Conservation (phyloP, 2,329 filamentous ascomycete genomes). For the Hirsutella minnesotensis region DNA sequence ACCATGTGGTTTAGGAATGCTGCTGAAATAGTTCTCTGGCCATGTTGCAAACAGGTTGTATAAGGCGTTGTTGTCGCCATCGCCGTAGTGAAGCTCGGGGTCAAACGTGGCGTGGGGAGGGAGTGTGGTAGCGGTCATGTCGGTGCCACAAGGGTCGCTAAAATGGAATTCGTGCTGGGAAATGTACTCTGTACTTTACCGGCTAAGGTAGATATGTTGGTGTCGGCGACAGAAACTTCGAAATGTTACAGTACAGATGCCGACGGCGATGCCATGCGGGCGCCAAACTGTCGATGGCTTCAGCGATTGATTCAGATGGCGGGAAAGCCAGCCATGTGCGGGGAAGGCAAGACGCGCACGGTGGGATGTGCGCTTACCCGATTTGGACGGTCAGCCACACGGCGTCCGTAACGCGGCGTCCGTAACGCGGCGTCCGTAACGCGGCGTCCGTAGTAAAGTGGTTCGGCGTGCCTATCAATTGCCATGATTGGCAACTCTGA, state of each 20-base stretch:
- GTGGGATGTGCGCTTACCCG: not conserved
- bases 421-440: not conserved
- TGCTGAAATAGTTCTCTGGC: slow-evolving; percentile 1
- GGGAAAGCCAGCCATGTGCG: not conserved
- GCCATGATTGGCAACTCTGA: too few species aligned
- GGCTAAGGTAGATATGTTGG: not conserved
- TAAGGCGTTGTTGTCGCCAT: not conserved
- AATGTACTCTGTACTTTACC: too few species aligned
- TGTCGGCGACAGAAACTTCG: not conserved
- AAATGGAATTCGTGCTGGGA: not conserved
- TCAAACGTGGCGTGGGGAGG: not conserved
- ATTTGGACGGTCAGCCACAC: not conserved
- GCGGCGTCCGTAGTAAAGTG: not conserved
- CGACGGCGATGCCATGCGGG: not conserved
- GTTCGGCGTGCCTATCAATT: not conserved
- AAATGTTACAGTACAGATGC: not conserved
- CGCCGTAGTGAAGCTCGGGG: too few species aligned
- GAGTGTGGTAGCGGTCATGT: not conserved
- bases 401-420: not conserved
- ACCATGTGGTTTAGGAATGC: too few species aligned
- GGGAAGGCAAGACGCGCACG: not conserved
- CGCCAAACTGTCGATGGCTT: not conserved
- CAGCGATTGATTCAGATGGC: not conserved
- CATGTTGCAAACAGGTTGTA: slow-evolving; percentile 2
- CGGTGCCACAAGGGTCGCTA: too few species aligned